phyloP scores from a whole-genome alignment of 169 alveolate genomes.

The Cryptosporidium meleagridis region DNA sequence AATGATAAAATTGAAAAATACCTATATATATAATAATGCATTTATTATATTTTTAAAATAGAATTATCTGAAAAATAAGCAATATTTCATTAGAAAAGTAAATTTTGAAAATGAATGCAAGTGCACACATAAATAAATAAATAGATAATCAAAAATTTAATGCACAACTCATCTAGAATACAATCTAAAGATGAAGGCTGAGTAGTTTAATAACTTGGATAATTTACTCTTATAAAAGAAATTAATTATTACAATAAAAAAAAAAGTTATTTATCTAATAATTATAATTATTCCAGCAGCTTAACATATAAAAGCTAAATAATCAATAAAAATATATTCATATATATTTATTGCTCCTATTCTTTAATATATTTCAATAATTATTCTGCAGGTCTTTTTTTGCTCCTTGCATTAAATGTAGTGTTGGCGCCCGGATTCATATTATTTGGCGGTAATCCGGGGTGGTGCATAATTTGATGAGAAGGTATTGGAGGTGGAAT shows the following conservation, averaged over 20 bases:
- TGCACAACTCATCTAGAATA: not conserved
- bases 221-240: too few relatives aligned
- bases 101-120: too few relatives aligned
- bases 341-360: not conserved
- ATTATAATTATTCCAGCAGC: not conserved
- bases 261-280: not conserved
- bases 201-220: not conserved
- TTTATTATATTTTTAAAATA: too few relatives aligned
- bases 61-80: too few relatives aligned
- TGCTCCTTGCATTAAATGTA: not conserved
- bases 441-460: not conserved
- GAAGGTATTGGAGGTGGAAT: not conserved
- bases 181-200: not conserved
- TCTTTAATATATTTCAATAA: not conserved
- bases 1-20: too few relatives aligned
- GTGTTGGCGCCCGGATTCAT: not conserved
- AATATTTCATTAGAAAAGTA: too few relatives aligned
- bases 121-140: too few relatives aligned
- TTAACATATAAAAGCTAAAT: too few relatives aligned
- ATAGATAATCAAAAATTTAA: too few relatives aligned
- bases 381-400: conserved; percentile 24
- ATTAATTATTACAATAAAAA: too few relatives aligned
- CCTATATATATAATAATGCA: not conserved
- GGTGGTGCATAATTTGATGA: conserved; percentile 6
- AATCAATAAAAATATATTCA: too few relatives aligned